Evolutionary conservation across 2,329 filamentous ascomycete species (phyloP), one percentile per base, ranked within the genome.

Genomic region (Teratosphaeria gauchensis): DNA sequence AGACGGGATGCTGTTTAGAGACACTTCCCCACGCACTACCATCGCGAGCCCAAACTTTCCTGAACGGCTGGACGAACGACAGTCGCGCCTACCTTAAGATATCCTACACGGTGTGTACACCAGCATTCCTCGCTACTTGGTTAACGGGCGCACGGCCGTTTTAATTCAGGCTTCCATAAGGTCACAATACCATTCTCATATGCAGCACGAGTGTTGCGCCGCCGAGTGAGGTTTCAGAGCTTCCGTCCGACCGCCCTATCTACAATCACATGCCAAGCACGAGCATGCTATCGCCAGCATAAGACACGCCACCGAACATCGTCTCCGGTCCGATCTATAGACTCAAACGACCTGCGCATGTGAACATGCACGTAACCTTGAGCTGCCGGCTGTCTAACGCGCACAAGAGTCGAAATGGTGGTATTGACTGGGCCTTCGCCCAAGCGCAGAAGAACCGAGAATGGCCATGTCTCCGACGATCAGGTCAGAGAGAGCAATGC

Each of bases 401-500:
- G 19, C n/a, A 9, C 4, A n/a, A 21, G 42, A 21, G 8, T 48
- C 16, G 42, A 57, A 53, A 61, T 62, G 57, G 55, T 57, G 24
- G 54, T 46, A 9, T 19, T 31, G 51, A 53, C 19, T 38, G 59
- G 55, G 42, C 56, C 55, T 16, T 52, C 59, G 19, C 55, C 62
- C 57, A 62, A 65, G 58, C 55, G 61, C 51, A 54, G 42, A 58
- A 58, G 58, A 21, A 53, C 38, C 6, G 58, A 59, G 21, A 58
- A 48, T 32, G 38, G 35, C n/a, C 57, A 57, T 4, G 30, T 48
- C 9, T 55, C 58, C 24, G 51, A 55, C 4, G 55, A 61, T 12
- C 54, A 32, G n/a, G 61, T 66, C 35, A 57, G 57, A 8, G 58
- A 64, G 53, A 63, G 54, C 38, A 65, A 65, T 58, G 56, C 57